phyloP scores from a whole-genome alignment of 2,329 filamentous ascomycete genomes.

The Rhynchosporium graminicola region DNA sequence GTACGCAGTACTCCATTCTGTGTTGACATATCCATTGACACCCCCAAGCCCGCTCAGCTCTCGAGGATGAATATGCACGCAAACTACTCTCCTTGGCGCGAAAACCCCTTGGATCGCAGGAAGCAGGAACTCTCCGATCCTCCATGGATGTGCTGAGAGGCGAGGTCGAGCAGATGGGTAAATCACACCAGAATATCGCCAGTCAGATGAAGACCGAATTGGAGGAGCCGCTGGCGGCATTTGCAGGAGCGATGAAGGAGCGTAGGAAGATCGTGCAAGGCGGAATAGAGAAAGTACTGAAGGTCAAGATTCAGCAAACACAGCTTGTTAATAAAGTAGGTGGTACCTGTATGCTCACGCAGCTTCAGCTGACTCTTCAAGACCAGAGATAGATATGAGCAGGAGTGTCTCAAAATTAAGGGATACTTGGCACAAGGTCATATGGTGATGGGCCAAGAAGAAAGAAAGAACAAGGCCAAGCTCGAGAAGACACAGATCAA shows the following conservation, averaged over 20 bases:
- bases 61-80: constrained; percentile 94
- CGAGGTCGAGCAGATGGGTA: constrained; percentile 91
- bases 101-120: constrained; percentile 86
- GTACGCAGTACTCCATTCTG: constrained; percentile 49
- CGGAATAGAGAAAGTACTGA: constrained; percentile 91
- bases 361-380: constrained; percentile 40
- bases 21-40: constrained; percentile 16
- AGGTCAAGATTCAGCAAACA: constrained; percentile 91
- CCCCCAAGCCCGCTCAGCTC: constrained; percentile 73
- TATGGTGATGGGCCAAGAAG: constrained; percentile 99
- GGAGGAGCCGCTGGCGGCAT: constrained; percentile 89
- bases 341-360: constrained; percentile 17
- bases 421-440: constrained; percentile 97
- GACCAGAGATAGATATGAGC: constrained; percentile 92
- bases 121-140: constrained; percentile 77
- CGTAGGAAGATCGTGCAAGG: constrained; percentile 93
- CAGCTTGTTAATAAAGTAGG: constrained; percentile 84
- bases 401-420: constrained; percentile 97
- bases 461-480: constrained; percentile 98
- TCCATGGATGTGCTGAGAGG: constrained; percentile 86
- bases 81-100: constrained; percentile 84
- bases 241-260: constrained; percentile 94
- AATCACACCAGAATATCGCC: constrained; percentile 87
- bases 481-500: constrained; percentile 98
- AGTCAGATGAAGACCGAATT: constrained; percentile 94